These are phyloP conservation scores for Phytophthora cajani DNA, from an alignment of 352 stramenopile genomes.

Conservation along the genomic window DNA sequence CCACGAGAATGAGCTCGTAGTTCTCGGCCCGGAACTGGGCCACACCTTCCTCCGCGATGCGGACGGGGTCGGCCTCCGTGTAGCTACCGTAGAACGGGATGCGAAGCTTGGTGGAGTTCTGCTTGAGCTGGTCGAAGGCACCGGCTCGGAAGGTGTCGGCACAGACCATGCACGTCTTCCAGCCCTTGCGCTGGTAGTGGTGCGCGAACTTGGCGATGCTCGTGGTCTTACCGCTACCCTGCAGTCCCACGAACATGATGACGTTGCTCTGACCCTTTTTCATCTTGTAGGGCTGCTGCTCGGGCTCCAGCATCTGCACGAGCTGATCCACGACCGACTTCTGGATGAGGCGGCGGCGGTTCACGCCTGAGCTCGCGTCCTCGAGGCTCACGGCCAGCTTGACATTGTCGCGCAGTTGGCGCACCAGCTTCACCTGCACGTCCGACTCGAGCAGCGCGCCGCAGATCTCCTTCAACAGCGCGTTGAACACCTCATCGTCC, in stretches of 20 bases:
- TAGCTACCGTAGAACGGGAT: constrained; percentile 99
- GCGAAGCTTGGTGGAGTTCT: constrained; percentile 98
- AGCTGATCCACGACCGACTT: constrained; percentile 92
- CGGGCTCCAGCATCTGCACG: constrained; percentile 89
- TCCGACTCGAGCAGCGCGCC: constrained; percentile 90
- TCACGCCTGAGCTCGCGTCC: constrained; percentile 73
- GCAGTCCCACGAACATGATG: constrained; percentile 93
- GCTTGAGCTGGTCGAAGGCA: constrained; percentile 99
- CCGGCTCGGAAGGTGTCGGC: constrained; percentile 98
- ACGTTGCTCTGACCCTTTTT: constrained; percentile 93
- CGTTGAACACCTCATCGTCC: constrained; percentile 91
- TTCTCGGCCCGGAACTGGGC: constrained; percentile 96
- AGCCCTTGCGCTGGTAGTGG: constrained; percentile 98
- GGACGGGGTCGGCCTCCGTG: constrained; percentile 97
- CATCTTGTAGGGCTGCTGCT: constrained; percentile 89
- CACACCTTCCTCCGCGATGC: constrained; percentile 98
- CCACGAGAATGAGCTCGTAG: constrained; percentile 99
- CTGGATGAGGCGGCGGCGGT: constrained; percentile 90
- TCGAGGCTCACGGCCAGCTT: constrained; percentile 90
- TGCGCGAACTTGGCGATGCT: constrained; percentile 99
- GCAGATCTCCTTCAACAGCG: constrained; percentile 92
- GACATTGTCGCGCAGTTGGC: constrained; percentile 90
- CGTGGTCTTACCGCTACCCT: constrained; percentile 99
- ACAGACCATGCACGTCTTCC: constrained; percentile 99
- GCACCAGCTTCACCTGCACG: constrained; percentile 91